phyloP scores from a whole-genome alignment of 1,284 basidiomycete species.

The Ceratobasidium sp. region DNA sequence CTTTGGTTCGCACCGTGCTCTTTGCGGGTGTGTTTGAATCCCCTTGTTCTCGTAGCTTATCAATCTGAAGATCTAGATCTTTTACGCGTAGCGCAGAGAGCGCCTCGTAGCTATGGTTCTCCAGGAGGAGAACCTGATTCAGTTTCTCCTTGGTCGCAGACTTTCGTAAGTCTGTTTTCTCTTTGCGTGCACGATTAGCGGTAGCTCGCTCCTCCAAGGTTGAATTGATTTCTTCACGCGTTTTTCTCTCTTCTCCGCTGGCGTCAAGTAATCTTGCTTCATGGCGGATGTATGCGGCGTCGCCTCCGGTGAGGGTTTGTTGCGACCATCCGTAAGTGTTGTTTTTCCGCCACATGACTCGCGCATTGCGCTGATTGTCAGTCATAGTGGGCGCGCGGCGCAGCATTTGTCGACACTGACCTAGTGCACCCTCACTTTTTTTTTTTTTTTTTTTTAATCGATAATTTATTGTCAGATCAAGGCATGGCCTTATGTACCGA shows the following conservation, averaged over 20 bases:
- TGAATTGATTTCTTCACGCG: neutral
- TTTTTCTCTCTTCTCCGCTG: neutral
- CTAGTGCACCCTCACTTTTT: no score
- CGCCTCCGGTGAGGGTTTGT: neutral
- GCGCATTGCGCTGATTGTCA: no score
- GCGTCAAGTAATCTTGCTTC: constrained; percentile 17
- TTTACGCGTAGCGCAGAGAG: neutral
- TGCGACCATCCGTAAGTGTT: neutral
- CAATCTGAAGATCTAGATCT: constrained; percentile 20
- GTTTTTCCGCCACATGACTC: no score
- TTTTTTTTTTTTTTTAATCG: no score
- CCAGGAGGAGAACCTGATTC: neutral
- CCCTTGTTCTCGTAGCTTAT: constrained; percentile 4
- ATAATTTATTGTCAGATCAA: no score
- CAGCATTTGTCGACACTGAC: no score
- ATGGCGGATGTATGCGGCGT: neutral
- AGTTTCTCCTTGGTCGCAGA: neutral
- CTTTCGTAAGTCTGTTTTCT: neutral
- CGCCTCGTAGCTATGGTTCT: neutral
- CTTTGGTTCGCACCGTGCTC: neutral
- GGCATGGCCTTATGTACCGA: no score
- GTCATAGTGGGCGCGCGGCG: no score
- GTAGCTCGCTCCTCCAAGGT: neutral
- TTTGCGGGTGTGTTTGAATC: neutral
- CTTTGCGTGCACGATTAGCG: neutral